Conservation (phyloP, 1,284 basidiomycete genomes). For the Cutaneotrichosporon mucoides region DNA sequence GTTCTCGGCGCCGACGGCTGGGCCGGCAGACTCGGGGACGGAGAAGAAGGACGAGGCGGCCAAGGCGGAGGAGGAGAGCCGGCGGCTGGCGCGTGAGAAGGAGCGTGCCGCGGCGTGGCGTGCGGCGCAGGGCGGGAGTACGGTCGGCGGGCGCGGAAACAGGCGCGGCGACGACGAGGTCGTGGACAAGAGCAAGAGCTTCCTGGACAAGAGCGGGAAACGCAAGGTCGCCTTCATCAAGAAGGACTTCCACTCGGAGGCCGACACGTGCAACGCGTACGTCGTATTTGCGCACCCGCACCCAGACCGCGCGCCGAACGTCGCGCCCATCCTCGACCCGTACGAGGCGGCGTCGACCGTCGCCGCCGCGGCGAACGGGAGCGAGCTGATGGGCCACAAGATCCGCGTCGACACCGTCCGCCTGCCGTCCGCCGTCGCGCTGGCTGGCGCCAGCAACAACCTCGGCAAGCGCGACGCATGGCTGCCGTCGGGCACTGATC, state of each 20-base stretch:
- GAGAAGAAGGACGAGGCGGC: slow-evolving; percentile 18
- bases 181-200: slow-evolving; percentile 49
- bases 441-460: slow-evolving; percentile 36
- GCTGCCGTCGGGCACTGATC: slow-evolving; percentile 54
- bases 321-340: slow-evolving; percentile 65
- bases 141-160: slow-evolving; percentile 27
- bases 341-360: slow-evolving; percentile 65
- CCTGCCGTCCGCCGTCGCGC: slow-evolving; percentile 42
- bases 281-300: slow-evolving; percentile 73
- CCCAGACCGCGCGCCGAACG: slow-evolving; percentile 53
- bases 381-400: slow-evolving; percentile 67
- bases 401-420: slow-evolving; percentile 69
- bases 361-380: slow-evolving; percentile 65
- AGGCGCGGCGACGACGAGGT: slow-evolving; percentile 45
- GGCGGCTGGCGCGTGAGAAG: slow-evolving; percentile 37
- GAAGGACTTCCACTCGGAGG: slow-evolving; percentile 71
- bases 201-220: slow-evolving; percentile 78
- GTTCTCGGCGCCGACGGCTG: slow-evolving; percentile 71
- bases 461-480: slow-evolving; percentile 39
- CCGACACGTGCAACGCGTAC: slow-evolving; percentile 74
- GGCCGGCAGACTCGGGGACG: slow-evolving; percentile 48
- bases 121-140: slow-evolving; percentile 49
- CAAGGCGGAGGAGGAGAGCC: slow-evolving; percentile 23
- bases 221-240: slow-evolving; percentile 94
- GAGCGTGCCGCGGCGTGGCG: slow-evolving; percentile 61